Base-by-base conservation (phyloP, 176 grass and related monocot genomes). In the Bromus sterilis region DNA sequence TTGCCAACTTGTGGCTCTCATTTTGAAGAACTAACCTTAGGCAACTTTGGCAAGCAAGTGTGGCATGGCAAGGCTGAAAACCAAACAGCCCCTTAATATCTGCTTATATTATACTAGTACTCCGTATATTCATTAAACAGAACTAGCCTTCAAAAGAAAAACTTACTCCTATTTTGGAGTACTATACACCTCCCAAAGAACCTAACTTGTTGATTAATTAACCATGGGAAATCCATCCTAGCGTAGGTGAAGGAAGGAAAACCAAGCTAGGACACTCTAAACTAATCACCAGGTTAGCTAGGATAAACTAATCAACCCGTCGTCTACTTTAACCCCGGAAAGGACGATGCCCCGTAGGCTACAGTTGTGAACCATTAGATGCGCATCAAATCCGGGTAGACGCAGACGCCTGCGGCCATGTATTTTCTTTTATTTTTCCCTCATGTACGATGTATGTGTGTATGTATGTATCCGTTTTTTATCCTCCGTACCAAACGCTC, bases 301-400 rank as follows among this genome's bases (percentile, higher is more conserved):
- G 61, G 15, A 71, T 67, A 77, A 87, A 64, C 16, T 68, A 81
- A 75, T 62, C 64, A 6, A 30, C 29, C 10, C 36, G 2, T 0
- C 6, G 32, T 14, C 14, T 72, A 35, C 60, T 67, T 78, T 53
- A 64, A 64, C 34, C 56, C 21, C 1, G 9, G 6, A 56, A 72
- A 78, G 56, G 66, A 88, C 86, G 58, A 87, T 32, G 72, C 23
- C 51, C 30, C 9, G 73, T 40, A 57, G 44, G 71, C 21, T 74
- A 76, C 78, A 76, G 61, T 21, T 37, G 70, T 35, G 40, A 83
- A 13, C 58, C 57, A n/a, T 61, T 60, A 4, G 66, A 64, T 35
- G 80, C 67, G 75, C 77, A 69, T 82, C 85, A 56, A 63, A 88
- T 88, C 67, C 46, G 9, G 81, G 57, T 12, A 28, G 66, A 79